A percentile compares a stretch with the other conserved stretches of the same genome.
Evolutionary conservation across 2,329 filamentous ascomycete genomes (phyloP).

Genomic region (Diaporthe sp.): DNA sequence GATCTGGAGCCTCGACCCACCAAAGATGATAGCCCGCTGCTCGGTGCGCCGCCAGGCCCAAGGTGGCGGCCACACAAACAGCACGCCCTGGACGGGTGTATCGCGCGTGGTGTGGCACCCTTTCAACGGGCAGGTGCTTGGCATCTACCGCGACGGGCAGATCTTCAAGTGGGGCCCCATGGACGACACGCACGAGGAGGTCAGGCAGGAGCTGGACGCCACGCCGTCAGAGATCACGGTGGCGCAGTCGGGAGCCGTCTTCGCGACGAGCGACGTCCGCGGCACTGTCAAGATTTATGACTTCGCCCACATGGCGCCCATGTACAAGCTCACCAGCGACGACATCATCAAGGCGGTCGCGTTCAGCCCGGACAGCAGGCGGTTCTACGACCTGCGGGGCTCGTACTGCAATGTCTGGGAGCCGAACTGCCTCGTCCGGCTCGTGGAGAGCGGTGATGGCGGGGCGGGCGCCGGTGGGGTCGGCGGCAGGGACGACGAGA

Average conservation of each 20-base stretch:
- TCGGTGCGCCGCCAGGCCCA: constrained; percentile 29
- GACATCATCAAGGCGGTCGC: constrained; percentile 33
- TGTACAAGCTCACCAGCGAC: constrained; percentile 38
- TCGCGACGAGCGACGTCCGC: constrained; percentile 35
- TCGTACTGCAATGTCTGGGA: constrained; percentile 41
- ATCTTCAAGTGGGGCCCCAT: constrained; percentile 42
- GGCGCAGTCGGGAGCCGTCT: constrained; percentile 36
- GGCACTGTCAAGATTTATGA: constrained; percentile 39
- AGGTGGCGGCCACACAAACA: neutral
- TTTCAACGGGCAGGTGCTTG: constrained; percentile 36
- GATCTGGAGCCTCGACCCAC: constrained; percentile 35
- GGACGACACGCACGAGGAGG: constrained; percentile 38
- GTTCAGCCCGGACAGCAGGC: constrained; percentile 36
- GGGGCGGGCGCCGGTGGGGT: neutral
- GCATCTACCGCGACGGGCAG: constrained; percentile 38
- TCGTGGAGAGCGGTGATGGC: constrained; percentile 28
- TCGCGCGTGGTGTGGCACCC: constrained; percentile 39
- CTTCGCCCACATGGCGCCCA: constrained; percentile 34
- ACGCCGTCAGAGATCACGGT: constrained; percentile 14
- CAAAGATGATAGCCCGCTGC: constrained; percentile 37
- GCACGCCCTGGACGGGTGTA: constrained; percentile 18
- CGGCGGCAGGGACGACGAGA: neutral
- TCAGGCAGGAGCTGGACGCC: constrained; percentile 29
- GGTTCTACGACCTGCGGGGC: constrained; percentile 39
- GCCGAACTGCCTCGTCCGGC: constrained; percentile 36